Conservation (phyloP, 306 rosid species). For the Begonia peltatifolia region DNA sequence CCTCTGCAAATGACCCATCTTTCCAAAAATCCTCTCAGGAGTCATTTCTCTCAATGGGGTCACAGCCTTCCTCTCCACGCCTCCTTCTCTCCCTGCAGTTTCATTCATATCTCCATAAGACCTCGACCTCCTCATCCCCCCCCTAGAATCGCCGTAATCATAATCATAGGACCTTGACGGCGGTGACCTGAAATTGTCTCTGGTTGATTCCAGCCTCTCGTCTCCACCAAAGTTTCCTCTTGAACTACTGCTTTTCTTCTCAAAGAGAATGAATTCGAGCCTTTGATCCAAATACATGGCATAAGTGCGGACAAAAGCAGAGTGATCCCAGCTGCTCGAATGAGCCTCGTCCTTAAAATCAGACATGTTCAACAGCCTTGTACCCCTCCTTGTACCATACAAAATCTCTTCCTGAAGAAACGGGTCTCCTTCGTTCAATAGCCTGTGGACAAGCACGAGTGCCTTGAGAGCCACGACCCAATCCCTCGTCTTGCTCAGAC, state of each 20-base stretch:
- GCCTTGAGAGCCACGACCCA: slow-evolving; percentile 93
- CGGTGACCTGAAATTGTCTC: slow-evolving; percentile 64
- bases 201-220: slow-evolving; percentile 29
- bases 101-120: slow-evolving; percentile 73
- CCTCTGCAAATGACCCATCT: slow-evolving; percentile 88
- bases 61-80: slow-evolving; percentile 24
- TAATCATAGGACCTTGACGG: slow-evolving; percentile 47
- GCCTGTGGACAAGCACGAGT: slow-evolving; percentile 48
- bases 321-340: slow-evolving; percentile 90
- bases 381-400: slow-evolving; percentile 72
- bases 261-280: slow-evolving; percentile 55
- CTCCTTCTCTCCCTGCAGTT: slow-evolving; percentile 22
- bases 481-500: slow-evolving; percentile 78
- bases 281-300: slow-evolving; percentile 85
- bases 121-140: slow-evolving; percentile 59
- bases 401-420: slow-evolving; percentile 73
- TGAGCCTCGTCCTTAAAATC: slow-evolving; percentile 93
- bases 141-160: slow-evolving; percentile 47
- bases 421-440: slow-evolving; percentile 67
- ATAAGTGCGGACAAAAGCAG: slow-evolving; percentile 72
- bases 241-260: slow-evolving; percentile 25
- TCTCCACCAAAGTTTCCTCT: slow-evolving; percentile 12
- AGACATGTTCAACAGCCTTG: slow-evolving; percentile 70
- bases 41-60: slow-evolving; percentile 84
- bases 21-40: slow-evolving; percentile 67